These are phyloP conservation scores for Trichoderma endophyticum DNA, from an alignment of 2,329 filamentous ascomycete species.

Conservation along the genomic window DNA sequence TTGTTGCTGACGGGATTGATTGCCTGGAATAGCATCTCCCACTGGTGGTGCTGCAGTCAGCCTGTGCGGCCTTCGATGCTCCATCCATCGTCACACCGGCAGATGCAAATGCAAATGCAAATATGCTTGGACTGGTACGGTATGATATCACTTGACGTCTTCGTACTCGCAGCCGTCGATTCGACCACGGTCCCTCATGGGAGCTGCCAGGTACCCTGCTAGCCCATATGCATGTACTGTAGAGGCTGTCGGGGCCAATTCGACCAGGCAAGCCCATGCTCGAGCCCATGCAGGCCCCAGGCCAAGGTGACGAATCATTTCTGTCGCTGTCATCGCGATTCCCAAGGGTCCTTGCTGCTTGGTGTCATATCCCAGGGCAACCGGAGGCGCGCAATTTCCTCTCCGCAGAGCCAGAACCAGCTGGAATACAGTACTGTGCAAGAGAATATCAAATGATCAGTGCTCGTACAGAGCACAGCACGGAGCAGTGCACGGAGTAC, in stretches of 20 bases:
- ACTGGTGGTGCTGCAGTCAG: background rate
- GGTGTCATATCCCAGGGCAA: slow-evolving; percentile 25
- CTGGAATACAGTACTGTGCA: background rate
- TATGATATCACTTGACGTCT: background rate
- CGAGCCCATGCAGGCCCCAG: background rate
- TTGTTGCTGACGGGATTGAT: background rate
- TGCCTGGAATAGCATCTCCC: background rate
- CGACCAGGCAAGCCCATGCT: background rate
- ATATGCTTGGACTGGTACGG: background rate
- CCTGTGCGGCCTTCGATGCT: background rate
- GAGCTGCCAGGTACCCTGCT: background rate
- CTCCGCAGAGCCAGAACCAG: background rate
- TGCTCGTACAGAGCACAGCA: background rate
- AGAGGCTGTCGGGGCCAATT: background rate
- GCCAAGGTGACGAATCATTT: slow-evolving; percentile 12
- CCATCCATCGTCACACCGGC: background rate
- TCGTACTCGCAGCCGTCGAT: slow-evolving; percentile 10
- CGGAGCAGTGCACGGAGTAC: background rate
- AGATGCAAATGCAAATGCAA: background rate
- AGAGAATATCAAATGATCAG: background rate
- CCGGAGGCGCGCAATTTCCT: slow-evolving; percentile 14
- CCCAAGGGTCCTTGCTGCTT: slow-evolving; percentile 3
- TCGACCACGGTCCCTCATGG: background rate
- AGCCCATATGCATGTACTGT: background rate
- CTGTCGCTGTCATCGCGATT: slow-evolving; percentile 12